phyloP scores from a whole-genome alignment of 2,329 filamentous ascomycete genomes.

The Cladobotryum mycophilum region DNA sequence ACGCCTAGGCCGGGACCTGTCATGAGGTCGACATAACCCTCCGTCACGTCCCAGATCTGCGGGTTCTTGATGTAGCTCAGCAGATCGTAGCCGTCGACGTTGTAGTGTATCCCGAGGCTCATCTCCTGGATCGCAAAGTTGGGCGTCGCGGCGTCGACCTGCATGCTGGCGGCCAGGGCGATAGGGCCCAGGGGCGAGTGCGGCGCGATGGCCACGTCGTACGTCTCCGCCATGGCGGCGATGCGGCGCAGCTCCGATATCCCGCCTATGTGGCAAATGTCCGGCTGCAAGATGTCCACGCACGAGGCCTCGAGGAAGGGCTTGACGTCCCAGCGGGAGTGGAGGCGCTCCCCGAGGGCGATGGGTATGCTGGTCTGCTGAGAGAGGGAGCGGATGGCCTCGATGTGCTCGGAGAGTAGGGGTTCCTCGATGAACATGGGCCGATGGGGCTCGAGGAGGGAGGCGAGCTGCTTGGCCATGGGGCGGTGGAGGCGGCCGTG shows the following conservation, averaged over 20 bases:
- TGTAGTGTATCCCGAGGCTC: slow-evolving; percentile 76
- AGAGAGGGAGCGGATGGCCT: slow-evolving; percentile 41
- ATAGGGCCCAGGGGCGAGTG: slow-evolving; percentile 70
- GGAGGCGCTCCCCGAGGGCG: slow-evolving; percentile 65
- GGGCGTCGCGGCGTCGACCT: slow-evolving; percentile 53
- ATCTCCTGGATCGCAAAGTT: slow-evolving; percentile 75
- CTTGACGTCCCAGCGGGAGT: slow-evolving; percentile 67
- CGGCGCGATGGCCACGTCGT: slow-evolving; percentile 66
- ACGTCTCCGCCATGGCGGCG: slow-evolving; percentile 64
- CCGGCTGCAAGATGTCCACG: slow-evolving; percentile 67
- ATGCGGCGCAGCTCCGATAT: slow-evolving; percentile 67
- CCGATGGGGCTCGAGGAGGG: slow-evolving; percentile 57
- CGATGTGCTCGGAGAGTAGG: slow-evolving; percentile 60
- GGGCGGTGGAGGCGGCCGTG: slow-evolving; percentile 71
- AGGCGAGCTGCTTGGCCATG: slow-evolving; percentile 74
- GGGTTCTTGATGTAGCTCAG: slow-evolving; percentile 60
- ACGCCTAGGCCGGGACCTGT: slow-evolving; percentile 60
- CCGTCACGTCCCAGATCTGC: slow-evolving; percentile 58
- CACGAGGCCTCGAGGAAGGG: slow-evolving; percentile 62
- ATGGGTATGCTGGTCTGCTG: slow-evolving; percentile 56
- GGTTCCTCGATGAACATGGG: slow-evolving; percentile 76
- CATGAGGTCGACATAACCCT: slow-evolving; percentile 57
- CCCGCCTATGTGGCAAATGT: slow-evolving; percentile 65
- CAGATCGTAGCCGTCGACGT: slow-evolving; percentile 58
- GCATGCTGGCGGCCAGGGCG: slow-evolving; percentile 63